phyloP scores from a whole-genome alignment of 1,284 basidiomycete species.

The Puccinia horiana region DNA sequence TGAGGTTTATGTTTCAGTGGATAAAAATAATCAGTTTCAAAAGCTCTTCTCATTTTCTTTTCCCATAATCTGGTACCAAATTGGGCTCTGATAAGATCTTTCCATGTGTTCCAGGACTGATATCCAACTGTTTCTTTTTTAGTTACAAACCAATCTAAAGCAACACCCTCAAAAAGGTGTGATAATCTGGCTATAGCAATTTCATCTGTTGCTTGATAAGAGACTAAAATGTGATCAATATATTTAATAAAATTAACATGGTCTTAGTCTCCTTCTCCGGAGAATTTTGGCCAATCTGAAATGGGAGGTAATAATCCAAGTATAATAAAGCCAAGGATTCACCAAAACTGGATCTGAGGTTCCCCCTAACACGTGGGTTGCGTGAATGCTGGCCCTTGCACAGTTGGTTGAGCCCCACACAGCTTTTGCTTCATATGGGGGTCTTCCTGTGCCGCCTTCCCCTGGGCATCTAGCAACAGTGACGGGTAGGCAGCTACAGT shows the following conservation, averaged over 20 bases:
- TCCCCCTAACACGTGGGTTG: too few relatives aligned
- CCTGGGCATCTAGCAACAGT: too few relatives aligned
- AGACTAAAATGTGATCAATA: neutral
- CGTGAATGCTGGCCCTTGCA: too few relatives aligned
- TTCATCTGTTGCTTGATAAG: neutral
- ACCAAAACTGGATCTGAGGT: too few relatives aligned
- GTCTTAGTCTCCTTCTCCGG: neutral
- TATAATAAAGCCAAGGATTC: too few relatives aligned
- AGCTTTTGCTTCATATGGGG: too few relatives aligned
- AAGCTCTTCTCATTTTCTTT: neutral
- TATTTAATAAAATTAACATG: slow-evolving; percentile 3
- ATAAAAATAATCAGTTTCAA: slow-evolving; percentile 6
- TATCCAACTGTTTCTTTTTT: neutral
- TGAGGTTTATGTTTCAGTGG: neutral
- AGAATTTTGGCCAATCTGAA: neutral
- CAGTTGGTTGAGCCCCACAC: too few relatives aligned
- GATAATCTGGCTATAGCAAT: neutral
- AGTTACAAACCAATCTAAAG: neutral
- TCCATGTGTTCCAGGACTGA: neutral
- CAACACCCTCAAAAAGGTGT: neutral
- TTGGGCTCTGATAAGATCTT: neutral
- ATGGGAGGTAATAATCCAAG: slow-evolving; percentile 10
- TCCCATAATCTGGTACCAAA: slow-evolving; percentile 8
- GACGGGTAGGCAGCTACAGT: too few relatives aligned
- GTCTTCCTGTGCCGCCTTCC: too few relatives aligned